Conservation (phyloP, 2,329 filamentous ascomycete species). For the Ophiostoma piceae region DNA sequence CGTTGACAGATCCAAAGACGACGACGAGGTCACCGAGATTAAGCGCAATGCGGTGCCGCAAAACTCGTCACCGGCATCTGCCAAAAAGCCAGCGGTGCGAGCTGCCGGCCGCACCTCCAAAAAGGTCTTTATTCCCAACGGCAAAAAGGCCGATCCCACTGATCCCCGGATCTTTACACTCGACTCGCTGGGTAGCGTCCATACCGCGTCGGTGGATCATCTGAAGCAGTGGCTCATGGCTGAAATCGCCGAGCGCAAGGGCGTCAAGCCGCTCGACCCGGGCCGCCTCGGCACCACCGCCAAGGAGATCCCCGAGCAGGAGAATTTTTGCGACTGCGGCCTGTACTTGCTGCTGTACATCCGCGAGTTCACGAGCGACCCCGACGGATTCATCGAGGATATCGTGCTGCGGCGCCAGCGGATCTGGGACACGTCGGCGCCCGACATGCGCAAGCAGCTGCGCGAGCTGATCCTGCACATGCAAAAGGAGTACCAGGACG, state of each 20-base stretch:
- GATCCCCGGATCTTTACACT: constrained; percentile 75
- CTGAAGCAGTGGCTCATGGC: constrained; percentile 71
- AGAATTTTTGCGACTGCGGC: constrained; percentile 85
- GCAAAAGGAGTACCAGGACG: constrained; percentile 51
- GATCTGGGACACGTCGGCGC: constrained; percentile 51
- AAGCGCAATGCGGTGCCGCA: constrained; percentile 21
- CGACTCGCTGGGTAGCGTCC: constrained; percentile 70
- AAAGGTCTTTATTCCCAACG: constrained; percentile 34
- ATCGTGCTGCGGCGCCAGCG: constrained; percentile 56
- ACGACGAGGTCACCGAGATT: constrained; percentile 24
- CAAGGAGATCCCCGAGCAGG: constrained; percentile 69
- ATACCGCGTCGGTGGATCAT: constrained; percentile 58
- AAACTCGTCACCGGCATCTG: neutral
- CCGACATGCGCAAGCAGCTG: constrained; percentile 58
- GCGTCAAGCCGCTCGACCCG: constrained; percentile 38
- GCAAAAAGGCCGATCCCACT: constrained; percentile 43
- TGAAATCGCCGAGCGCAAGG: constrained; percentile 63
- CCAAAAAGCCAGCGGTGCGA: constrained; percentile 21
- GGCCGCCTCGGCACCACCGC: constrained; percentile 56
- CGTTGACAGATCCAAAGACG: constrained; percentile 19
- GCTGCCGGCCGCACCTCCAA: constrained; percentile 27
- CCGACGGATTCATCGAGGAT: constrained; percentile 62
- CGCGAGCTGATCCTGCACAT: constrained; percentile 61
- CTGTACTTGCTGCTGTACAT: constrained; percentile 81
- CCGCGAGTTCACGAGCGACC: constrained; percentile 71